Evolutionary conservation across 129 eudicot species (phyloP), one percentile per base, ranked within the genome.

Genomic region (Apium graveolens): DNA sequence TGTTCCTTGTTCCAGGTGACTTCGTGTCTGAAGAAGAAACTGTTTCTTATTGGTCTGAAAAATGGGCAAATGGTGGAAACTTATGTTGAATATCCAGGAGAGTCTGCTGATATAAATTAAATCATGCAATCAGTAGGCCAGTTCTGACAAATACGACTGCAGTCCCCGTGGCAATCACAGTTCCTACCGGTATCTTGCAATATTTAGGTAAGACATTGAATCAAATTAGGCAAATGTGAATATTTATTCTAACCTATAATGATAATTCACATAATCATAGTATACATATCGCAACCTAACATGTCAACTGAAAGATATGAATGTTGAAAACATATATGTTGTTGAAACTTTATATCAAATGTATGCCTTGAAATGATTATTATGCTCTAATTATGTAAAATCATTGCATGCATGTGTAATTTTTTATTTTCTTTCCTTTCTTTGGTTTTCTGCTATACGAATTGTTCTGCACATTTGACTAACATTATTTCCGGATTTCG

Each of bases 161-260:
- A 62, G 49, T 41, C 62, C 80, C 79, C 44, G 35, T 83, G 24
- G 66, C 77, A 6, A 70, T 84, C 48, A 60, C 86, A 63, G 80
- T 87, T 81, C 71, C 74, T 26, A 73, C 82, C 42, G 84, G 84
- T 35, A 80, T 84, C 34, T 84, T 81, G 83, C 74, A 66, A 78
- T 65, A 69, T 70, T 73, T 31, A 43, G 78, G 85, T 81, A 76
- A 81, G 82, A 84, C 45, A 46, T 26, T 11, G 53, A 35, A 65
- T 49, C 77, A 49, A 41, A 16, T 13, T 38, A 38, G 48, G 53
- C 35, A 21, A 32, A 9, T 79, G 60, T 37, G 9, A 63, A 26
- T 63, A 12, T 72, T 42, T 49, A 31, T 71, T 79, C 5, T 49
- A 70, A 48, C 26, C 5, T 16, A 2, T 46, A 20, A 55, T 55